These are phyloP conservation scores for Scenedesmus sp. DNA, from an alignment of 163 green algal species.

Conservation along the genomic window DNA sequence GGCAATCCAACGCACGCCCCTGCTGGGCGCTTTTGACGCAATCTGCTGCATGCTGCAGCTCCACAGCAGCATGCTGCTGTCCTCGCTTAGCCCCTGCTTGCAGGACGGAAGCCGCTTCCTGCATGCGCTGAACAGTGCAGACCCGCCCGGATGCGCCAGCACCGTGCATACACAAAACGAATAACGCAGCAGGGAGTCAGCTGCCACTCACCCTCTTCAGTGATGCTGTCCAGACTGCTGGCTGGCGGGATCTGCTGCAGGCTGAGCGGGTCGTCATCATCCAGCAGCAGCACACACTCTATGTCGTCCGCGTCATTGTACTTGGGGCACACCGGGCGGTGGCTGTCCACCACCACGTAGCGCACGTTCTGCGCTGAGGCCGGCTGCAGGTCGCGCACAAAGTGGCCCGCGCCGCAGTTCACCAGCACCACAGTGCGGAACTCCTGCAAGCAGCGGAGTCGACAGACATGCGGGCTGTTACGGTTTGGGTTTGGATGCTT, in stretches of 20 bases:
- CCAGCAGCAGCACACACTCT: conserved; percentile 58
- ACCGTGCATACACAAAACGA: too few species aligned
- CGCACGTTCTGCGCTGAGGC: conserved; percentile 60
- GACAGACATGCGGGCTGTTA: neutral
- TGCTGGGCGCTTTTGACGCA: neutral
- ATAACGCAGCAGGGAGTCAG: neutral
- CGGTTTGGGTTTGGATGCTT: neutral
- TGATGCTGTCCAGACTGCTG: conserved; percentile 54
- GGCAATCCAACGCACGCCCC: neutral
- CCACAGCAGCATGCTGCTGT: neutral
- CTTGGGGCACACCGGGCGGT: conserved; percentile 65
- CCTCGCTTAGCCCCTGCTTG: neutral
- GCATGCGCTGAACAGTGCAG: neutral
- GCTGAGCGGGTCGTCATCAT: conserved; percentile 63
- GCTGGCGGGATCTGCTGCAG: conserved; percentile 50
- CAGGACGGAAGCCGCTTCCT: neutral
- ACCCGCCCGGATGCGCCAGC: neutral
- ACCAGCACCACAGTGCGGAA: conserved; percentile 74
- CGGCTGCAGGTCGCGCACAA: conserved; percentile 61
- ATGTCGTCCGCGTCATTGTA: conserved; percentile 56
- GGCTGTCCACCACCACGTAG: conserved; percentile 88
- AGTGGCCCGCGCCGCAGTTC: conserved; percentile 89
- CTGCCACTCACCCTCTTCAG: conserved; percentile 50
- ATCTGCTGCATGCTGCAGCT: too few species aligned
- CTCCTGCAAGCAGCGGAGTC: neutral